phyloP scores from a whole-genome alignment of 2,329 filamentous ascomycete species.

The Phialocephala subalpina region DNA sequence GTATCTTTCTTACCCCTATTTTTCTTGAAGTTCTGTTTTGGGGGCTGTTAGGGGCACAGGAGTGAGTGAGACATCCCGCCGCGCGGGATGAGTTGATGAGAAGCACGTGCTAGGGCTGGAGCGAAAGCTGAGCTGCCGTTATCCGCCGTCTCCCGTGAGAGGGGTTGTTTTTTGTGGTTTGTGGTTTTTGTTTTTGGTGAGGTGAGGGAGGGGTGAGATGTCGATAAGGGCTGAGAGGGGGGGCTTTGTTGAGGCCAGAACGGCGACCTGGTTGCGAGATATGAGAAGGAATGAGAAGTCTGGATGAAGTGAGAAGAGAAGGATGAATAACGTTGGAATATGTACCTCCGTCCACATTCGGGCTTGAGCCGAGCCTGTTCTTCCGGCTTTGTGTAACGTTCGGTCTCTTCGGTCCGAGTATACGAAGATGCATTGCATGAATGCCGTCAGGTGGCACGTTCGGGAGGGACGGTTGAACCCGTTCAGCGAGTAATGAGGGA shows the following conservation, averaged over 20 bases:
- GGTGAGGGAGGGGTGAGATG: background rate
- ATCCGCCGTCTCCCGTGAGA: constrained; percentile 3
- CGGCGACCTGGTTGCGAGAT: background rate
- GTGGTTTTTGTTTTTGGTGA: background rate
- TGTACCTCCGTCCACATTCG: background rate
- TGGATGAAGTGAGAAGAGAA: background rate
- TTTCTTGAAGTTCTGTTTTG: background rate
- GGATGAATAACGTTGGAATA: background rate
- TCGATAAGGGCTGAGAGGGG: background rate
- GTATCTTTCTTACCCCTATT: constrained; percentile 2
- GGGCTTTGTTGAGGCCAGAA: constrained; percentile 5
- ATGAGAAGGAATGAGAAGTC: constrained; percentile 1
- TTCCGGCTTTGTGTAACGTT: background rate
- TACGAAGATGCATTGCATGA: constrained; percentile 4
- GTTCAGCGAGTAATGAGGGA: background rate
- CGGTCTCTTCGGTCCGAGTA: constrained; percentile 4
- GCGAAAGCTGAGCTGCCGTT: background rate
- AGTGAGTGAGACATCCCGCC: background rate
- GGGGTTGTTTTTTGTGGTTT: background rate
- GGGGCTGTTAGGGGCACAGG: background rate
- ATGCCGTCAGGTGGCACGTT: constrained; percentile 1
- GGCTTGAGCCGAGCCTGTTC: background rate
- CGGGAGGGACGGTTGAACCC: background rate
- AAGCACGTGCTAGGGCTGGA: constrained; percentile 7
- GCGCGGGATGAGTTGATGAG: background rate